These are phyloP conservation scores for Fusarium sp. DNA, from an alignment of 2,329 filamentous ascomycete species.

Conservation along the genomic window DNA sequence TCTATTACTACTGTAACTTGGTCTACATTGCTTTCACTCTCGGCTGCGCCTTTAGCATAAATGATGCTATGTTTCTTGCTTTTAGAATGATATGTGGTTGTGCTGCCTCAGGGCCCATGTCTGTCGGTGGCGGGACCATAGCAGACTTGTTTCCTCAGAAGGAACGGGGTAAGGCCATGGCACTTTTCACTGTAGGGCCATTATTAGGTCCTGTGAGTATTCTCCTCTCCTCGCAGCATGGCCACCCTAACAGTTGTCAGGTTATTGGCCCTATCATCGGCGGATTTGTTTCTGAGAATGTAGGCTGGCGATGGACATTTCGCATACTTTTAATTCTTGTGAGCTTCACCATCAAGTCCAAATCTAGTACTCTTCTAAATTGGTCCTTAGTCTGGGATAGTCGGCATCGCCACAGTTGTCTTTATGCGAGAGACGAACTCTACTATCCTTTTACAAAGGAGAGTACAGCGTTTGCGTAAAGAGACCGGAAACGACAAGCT, in stretches of 20 bases:
- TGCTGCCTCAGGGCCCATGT: conserved; percentile 36
- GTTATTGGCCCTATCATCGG: conserved; percentile 54
- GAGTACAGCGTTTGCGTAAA: conserved; percentile 16
- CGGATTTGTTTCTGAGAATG: conserved; percentile 60
- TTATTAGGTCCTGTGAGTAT: conserved; percentile 64
- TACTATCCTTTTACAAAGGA: conserved; percentile 16
- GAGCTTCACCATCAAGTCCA: not conserved
- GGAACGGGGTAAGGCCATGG: conserved; percentile 70
- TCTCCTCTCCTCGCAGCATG: rapidly evolving
- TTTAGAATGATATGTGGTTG: conserved; percentile 38
- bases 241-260: not conserved
- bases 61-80: conserved; percentile 32
- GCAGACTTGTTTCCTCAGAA: conserved; percentile 31
- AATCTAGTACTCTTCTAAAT: not conserved
- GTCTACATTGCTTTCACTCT: conserved; percentile 25
- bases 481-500: conserved; percentile 37
- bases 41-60: conserved; percentile 30
- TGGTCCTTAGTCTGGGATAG: not conserved
- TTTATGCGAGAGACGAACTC: conserved; percentile 51
- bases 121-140: conserved; percentile 35
- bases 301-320: conserved; percentile 65
- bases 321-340: conserved; percentile 63
- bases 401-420: conserved; percentile 3
- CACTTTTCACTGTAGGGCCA: conserved; percentile 72
- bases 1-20: conserved; percentile 31